Evolutionary conservation across 1,139 yeast genomes (phyloP), one percentile per base, ranked within the genome.

Genomic region (Lodderomyces elongisporus): DNA sequence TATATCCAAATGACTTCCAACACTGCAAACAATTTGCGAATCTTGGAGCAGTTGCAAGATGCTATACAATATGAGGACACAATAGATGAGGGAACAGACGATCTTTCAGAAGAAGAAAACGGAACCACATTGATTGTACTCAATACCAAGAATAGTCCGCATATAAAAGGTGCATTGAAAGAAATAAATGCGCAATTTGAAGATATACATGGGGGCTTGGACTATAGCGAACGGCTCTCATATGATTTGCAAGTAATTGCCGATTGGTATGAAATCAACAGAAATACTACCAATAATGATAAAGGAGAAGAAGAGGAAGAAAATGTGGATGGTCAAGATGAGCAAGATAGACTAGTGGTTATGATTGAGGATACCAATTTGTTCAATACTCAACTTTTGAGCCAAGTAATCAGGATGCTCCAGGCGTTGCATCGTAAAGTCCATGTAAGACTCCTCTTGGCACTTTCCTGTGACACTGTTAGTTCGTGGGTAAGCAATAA

Each of bases 291-390:
- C 9, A n/a, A n/a, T n/a, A n/a, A n/a, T n/a, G n/a, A n/a, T n/a
- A n/a, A n/a, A n/a, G n/a, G n/a, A n/a, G n/a, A n/a, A n/a, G n/a
- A n/a, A n/a, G n/a, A n/a, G n/a, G n/a, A n/a, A n/a, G n/a, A n/a
- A n/a, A 26, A n/a, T n/a, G 15, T 15, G 4, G 31, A 28, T 7
- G 17, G 28, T 35, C n/a, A n/a, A n/a, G n/a, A n/a, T n/a, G n/a
- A n/a, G n/a, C n/a, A n/a, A n/a, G n/a, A n/a, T n/a, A 18, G 15
- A 47, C 72, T 14, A 54, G 75, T 10, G 53, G 77, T 4, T 16
- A 55, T 79, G 5, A 48, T 82, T n/a, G 84, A 80, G 46, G 87
- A 81, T 49, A 70, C 83, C 2, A 84, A 77, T 45, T 67, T 82
- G 3, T 68, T 80, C 37, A 71, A 69, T 27, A 58, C 66, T 8